Evolutionary conservation across 2,329 filamentous ascomycete species (phyloP).

Genomic region (Fonsecaea multimorphosa): DNA sequence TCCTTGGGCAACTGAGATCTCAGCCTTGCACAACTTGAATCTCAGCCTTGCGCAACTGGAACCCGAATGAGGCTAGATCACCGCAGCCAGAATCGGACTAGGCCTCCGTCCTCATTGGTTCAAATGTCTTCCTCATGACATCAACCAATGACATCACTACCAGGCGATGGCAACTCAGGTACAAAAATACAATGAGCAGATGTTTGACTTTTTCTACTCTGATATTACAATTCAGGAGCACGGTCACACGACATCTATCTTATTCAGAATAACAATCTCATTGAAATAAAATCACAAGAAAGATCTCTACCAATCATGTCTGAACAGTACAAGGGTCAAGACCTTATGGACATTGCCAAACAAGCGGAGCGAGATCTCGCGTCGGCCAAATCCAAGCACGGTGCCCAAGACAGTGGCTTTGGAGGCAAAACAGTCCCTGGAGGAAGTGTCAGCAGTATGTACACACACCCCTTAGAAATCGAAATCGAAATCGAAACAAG

Average conservation of each 20-base stretch:
- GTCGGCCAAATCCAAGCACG: conserved; percentile 46
- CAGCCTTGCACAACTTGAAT: not conserved
- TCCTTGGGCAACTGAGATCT: too few relatives aligned
- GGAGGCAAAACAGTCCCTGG: conserved; percentile 34
- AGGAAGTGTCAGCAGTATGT: conserved; percentile 50
- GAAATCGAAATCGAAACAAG: too few relatives aligned
- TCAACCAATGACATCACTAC: conserved; percentile 22
- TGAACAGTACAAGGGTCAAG: conserved; percentile 34
- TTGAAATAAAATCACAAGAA: not conserved
- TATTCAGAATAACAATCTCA: not conserved
- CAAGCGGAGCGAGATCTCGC: conserved; percentile 51
- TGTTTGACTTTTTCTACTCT: not conserved
- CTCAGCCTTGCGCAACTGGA: conserved; percentile 10
- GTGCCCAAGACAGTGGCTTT: conserved; percentile 43
- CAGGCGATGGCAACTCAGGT: conserved; percentile 7
- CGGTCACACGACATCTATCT: not conserved
- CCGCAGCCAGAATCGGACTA: not conserved
- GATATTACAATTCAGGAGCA: not conserved
- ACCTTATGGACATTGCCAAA: conserved; percentile 40
- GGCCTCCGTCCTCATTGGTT: not conserved
- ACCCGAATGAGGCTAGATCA: not conserved
- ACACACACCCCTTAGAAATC: not conserved
- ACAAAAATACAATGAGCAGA: not conserved
- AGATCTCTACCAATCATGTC: conserved; percentile 23
- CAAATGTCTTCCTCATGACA: conserved; percentile 10